A percentile compares a stretch with the other conserved stretches of the same genome.
Conservation (phyloP, 768 basidiomycete species). For the Suillus tomentosus region DNA sequence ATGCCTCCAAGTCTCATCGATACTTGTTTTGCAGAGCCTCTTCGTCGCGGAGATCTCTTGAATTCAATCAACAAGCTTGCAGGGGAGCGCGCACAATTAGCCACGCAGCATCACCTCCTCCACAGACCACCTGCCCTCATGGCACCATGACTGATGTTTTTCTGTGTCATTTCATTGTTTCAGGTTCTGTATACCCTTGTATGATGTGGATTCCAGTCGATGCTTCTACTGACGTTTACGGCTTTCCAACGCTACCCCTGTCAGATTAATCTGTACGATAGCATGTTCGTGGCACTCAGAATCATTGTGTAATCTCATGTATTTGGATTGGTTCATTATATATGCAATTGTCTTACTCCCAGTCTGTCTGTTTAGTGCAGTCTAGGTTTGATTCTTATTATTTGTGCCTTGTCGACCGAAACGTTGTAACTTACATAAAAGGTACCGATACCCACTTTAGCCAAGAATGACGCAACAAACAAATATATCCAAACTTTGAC, state of each 20-base stretch:
- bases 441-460: no score
- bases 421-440: no score
- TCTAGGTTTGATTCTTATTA: neutral
- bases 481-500: no score
- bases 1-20: constrained; percentile 1
- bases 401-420: neutral
- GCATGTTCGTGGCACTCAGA: neutral
- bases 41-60: constrained; percentile 75
- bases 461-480: no score
- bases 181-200: constrained; percentile 6
- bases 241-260: constrained; percentile 8
- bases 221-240: constrained; percentile 8
- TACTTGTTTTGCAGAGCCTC: constrained; percentile 55
- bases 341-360: neutral
- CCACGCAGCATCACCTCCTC: constrained; percentile 33
- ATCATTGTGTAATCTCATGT: neutral
- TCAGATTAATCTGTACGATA: constrained; percentile 11
- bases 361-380: neutral
- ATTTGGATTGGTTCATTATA: neutral
- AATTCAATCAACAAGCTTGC: constrained; percentile 84
- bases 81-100: constrained; percentile 52
- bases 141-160: constrained; percentile 20
- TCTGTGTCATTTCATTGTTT: constrained; percentile 6
- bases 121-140: constrained; percentile 36
- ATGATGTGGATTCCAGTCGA: constrained; percentile 3